Conservation (phyloP, 345 rosid genomes). For the Eucalyptus lansdowneana region DNA sequence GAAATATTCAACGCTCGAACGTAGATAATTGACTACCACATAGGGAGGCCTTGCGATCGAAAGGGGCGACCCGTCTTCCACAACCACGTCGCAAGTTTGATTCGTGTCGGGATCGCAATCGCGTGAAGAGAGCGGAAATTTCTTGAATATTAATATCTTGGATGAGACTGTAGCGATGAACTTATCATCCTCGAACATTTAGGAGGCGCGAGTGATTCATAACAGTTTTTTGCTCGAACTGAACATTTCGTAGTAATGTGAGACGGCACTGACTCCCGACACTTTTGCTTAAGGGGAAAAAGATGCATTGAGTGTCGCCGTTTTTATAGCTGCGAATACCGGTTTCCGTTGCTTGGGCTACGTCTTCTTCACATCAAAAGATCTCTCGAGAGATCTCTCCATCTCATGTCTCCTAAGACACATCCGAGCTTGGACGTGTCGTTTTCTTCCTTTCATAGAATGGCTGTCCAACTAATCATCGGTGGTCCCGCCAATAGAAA, state of each 20-base stretch:
- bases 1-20: neutral
- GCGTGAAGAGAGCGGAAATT: neutral
- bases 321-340: neutral
- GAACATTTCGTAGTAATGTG: neutral
- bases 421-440: neutral
- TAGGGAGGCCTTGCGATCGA: neutral
- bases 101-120: neutral
- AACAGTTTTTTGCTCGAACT: fast-evolving
- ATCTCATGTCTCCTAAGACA: neutral
- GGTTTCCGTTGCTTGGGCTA: neutral
- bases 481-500: neutral
- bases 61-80: neutral
- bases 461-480: neutral
- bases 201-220: fast-evolving
- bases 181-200: fast-evolving
- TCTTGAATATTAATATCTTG: no score
- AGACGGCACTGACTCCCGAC: fast-evolving
- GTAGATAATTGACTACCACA: no score
- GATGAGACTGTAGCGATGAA: neutral
- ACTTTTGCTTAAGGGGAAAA: neutral
- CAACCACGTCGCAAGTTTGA: neutral
- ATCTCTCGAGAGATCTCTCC: neutral
- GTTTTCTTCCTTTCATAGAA: neutral
- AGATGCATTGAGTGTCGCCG: neutral
- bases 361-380: neutral